phyloP scores from a whole-genome alignment of 345 rosid species.

The thale cress (Arabidopsis thaliana) region DNA sequence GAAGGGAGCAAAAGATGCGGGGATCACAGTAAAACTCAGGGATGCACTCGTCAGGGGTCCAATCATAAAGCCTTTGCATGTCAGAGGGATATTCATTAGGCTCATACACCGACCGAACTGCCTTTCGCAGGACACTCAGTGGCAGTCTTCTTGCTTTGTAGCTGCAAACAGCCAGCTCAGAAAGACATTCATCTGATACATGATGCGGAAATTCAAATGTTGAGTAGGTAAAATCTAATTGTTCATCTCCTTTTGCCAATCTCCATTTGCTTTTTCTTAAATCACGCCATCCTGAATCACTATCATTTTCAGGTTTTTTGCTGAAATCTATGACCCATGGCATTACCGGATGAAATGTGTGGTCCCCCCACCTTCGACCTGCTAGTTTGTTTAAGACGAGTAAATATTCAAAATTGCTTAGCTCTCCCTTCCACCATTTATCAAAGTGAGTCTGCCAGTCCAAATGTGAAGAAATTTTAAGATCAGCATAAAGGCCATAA shows the following conservation, averaged over 20 bases:
- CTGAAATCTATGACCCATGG: conserved; percentile 98
- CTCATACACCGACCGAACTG: conserved; percentile 94
- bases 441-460: conserved; percentile 73
- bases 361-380: conserved; percentile 98
- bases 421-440: conserved; percentile 88
- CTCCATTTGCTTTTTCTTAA: conserved; percentile 96
- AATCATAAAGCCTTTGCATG: conserved; percentile 93
- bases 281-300: conserved; percentile 88
- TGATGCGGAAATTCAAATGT: conserved; percentile 95
- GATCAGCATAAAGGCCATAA: conserved; percentile 63
- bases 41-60: conserved; percentile 99
- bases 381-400: conserved; percentile 80
- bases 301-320: conserved; percentile 68
- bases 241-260: conserved; percentile 96
- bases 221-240: conserved; percentile 89
- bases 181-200: conserved; percentile 96
- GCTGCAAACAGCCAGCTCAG: conserved; percentile 98
- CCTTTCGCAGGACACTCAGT: conserved; percentile 78
- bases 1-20: conserved; percentile 68
- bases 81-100: conserved; percentile 96
- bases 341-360: conserved; percentile 89
- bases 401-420: conserved; percentile 87
- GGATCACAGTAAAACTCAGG: conserved; percentile 94
- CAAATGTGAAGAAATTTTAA: conserved; percentile 58
- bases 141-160: conserved; percentile 97